Evolutionary conservation across 2,329 filamentous ascomycete genomes (phyloP).

Genomic region (Cladophialophora psammophila): DNA sequence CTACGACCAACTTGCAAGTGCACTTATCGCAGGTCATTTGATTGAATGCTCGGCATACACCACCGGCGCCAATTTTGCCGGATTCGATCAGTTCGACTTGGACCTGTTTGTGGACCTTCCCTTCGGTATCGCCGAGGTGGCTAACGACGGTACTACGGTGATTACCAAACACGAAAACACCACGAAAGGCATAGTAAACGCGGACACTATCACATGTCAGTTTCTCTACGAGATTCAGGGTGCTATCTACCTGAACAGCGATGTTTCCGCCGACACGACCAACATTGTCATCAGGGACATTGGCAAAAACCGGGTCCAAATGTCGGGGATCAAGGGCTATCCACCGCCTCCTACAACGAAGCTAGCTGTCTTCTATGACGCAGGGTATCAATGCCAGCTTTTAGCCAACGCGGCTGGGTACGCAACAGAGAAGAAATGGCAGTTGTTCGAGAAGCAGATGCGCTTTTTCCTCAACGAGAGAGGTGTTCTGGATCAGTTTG

Average conservation of each 20-base stretch:
- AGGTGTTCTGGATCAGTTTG: slow-evolving; percentile 50
- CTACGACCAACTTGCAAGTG: slow-evolving; percentile 59
- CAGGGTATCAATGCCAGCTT: slow-evolving; percentile 57
- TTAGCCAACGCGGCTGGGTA: slow-evolving; percentile 58
- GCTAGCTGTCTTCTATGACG: slow-evolving; percentile 58
- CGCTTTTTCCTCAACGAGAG: slow-evolving; percentile 50
- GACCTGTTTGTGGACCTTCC: slow-evolving; percentile 54
- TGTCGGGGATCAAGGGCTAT: slow-evolving; percentile 51
- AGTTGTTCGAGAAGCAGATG: slow-evolving; percentile 43
- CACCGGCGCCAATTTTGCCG: slow-evolving; percentile 63
- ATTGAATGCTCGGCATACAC: slow-evolving; percentile 64
- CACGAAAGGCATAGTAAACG: slow-evolving; percentile 51
- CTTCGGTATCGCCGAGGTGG: slow-evolving; percentile 60
- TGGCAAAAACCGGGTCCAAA: slow-evolving; percentile 43
- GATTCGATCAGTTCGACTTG: slow-evolving; percentile 51
- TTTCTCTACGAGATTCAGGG: slow-evolving; percentile 60
- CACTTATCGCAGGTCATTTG: slow-evolving; percentile 59
- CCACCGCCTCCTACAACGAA: slow-evolving; percentile 61
- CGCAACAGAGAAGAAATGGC: slow-evolving; percentile 58
- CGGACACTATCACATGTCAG: slow-evolving; percentile 54
- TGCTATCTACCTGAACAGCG: slow-evolving; percentile 58
- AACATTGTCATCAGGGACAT: slow-evolving; percentile 49
- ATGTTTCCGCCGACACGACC: slow-evolving; percentile 42
- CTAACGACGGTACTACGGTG: slow-evolving; percentile 53
- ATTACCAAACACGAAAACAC: slow-evolving; percentile 58